phyloP scores from a whole-genome alignment of 73 alveolate species.

The Symbiodinium natans region DNA sequence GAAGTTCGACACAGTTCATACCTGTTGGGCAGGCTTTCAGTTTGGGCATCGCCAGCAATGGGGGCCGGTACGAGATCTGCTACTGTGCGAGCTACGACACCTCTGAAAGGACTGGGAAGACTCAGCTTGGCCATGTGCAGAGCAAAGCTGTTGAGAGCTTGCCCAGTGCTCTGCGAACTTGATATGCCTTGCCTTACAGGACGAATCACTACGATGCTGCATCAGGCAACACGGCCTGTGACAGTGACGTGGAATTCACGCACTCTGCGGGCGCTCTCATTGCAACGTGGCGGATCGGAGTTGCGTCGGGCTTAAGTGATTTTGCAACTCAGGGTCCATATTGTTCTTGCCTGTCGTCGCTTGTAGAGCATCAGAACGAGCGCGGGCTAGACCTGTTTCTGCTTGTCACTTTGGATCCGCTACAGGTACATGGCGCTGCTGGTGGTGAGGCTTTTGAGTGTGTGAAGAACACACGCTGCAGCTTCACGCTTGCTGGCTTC shows the following conservation, averaged over 20 bases:
- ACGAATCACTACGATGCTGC: neutral
- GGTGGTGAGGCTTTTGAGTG: slow-evolving; percentile 2
- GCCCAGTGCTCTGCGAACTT: neutral
- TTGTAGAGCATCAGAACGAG: no score
- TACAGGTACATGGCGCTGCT: neutral
- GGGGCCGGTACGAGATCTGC: neutral
- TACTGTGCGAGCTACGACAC: slow-evolving; percentile 3
- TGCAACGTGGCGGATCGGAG: neutral
- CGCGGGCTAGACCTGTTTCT: no score
- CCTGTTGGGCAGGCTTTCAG: slow-evolving; percentile 7
- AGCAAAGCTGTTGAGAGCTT: no score
- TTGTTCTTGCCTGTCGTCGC: no score
- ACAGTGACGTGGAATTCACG: neutral
- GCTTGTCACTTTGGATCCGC: no score
- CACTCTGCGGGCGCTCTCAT: neutral
- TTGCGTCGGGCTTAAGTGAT: no score
- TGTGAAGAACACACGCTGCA: neutral
- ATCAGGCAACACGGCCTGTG: neutral
- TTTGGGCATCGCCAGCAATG: neutral
- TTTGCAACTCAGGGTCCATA: no score
- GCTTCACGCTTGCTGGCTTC: slow-evolving; percentile 6
- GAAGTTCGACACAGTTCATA: no score
- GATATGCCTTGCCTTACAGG: neutral
- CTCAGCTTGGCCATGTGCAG: no score
- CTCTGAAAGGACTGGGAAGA: neutral